Evolutionary conservation across 495 filamentous ascomycete genomes (phyloP), one percentile per base, ranked within the genome.

Genomic region (Clavariopsis aquatica): DNA sequence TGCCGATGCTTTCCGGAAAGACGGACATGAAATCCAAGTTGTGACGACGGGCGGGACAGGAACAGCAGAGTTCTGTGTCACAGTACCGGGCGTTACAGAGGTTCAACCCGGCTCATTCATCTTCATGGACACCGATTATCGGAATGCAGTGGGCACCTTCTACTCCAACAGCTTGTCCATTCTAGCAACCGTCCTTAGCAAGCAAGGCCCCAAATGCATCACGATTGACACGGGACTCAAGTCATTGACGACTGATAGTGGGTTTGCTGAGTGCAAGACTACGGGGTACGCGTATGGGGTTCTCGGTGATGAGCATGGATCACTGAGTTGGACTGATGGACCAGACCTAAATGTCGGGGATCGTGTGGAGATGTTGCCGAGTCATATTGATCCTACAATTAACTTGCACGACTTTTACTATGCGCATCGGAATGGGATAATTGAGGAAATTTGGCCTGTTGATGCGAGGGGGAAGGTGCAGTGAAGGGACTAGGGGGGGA

Each of bases 41-140:
- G 73, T 76, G 26, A 76, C 73, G 12, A 74, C 72, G 12, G 73
- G 72, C 19, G 73, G 73, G 10, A 76, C 73, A 0, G 73, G 73
- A 49, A 76, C 73, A 46, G 73, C 73, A n/a, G 73, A 76, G 54
- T 74, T 76, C 68, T 74, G 72, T 57, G 70, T 68, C n/a, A 65
- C 73, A 9, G 54, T 63, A 0, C 64, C 68, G 5, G 73, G 72
- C 1, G 45, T 76, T 19, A 76, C 73, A 12, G 73, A 76, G 60
- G 70, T 76, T 41, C 73, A 76, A 65, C 73, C 73, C 10, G 73
- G 73, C 0, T 71, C 68, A n/a, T 76, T 76, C 69, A 66, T 76
- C 59, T 76, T 76, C 69, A 76, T 76, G 73, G 73, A 76, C 54
- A 69, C 70, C 20, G 73, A 76, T 49, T 76, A 76, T 49, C 70